phyloP scores from a whole-genome alignment of 352 stramenopile species.

The Globisporangium alternatum region DNA sequence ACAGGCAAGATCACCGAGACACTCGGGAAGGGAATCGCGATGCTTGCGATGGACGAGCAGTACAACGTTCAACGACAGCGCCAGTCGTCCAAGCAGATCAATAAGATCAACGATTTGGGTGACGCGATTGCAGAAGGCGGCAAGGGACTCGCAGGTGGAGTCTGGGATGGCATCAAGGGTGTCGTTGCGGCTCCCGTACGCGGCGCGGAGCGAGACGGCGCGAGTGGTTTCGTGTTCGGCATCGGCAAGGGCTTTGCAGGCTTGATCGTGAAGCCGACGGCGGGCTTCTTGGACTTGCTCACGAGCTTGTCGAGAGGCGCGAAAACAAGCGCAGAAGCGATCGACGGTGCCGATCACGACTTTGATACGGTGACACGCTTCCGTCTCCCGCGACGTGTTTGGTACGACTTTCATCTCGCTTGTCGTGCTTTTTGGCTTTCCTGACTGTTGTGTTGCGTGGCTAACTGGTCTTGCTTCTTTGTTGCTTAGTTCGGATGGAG shows the following conservation, averaged over 20 bases:
- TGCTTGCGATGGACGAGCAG: conserved; percentile 85
- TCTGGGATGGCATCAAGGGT: conserved; percentile 83
- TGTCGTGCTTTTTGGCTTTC: background rate
- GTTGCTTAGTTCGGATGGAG: conserved; percentile 54
- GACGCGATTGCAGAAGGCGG: conserved; percentile 81
- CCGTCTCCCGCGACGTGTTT: conserved; percentile 68
- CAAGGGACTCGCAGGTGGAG: conserved; percentile 70
- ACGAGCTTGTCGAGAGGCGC: conserved; percentile 77
- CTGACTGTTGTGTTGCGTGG: background rate
- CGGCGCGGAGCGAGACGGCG: conserved; percentile 72
- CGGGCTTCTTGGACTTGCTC: conserved; percentile 78
- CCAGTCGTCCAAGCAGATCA: conserved; percentile 68
- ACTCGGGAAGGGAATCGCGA: conserved; percentile 79
- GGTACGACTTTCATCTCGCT: conserved; percentile 34
- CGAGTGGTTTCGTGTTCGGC: conserved; percentile 79
- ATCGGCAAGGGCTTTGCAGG: conserved; percentile 82
- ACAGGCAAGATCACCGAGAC: conserved; percentile 89
- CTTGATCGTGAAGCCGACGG: conserved; percentile 81
- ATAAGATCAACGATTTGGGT: conserved; percentile 74
- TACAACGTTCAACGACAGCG: conserved; percentile 84
- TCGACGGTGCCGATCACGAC: conserved; percentile 57
- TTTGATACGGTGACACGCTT: conserved; percentile 58
- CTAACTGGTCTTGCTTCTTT: conserved; percentile 7
- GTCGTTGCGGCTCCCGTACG: conserved; percentile 73
- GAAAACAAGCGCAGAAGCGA: conserved; percentile 78